phyloP scores from a whole-genome alignment of 352 stramenopile genomes.

The Globisporangium irregulare region DNA sequence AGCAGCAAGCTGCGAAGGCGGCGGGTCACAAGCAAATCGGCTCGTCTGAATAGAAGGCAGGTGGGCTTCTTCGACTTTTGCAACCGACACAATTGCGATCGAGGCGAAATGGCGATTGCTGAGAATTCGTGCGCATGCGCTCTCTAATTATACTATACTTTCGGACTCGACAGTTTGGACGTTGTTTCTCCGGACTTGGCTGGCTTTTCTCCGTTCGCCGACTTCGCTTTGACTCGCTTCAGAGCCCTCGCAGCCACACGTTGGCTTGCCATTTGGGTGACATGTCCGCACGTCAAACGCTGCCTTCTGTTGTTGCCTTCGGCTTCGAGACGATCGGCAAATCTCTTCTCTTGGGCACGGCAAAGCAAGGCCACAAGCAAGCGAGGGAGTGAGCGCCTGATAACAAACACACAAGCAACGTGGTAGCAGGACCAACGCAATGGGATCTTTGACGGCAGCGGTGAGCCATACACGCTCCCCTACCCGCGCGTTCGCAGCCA shows the following conservation, averaged over 20 bases:
- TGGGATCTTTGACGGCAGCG: neutral
- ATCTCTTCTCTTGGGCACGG: neutral
- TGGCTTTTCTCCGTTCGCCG: slow-evolving; percentile 1
- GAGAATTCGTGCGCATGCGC: neutral
- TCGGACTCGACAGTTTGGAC: no score
- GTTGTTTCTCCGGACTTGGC: neutral
- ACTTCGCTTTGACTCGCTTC: neutral
- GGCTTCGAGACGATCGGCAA: neutral
- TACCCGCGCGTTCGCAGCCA: slow-evolving; percentile 5
- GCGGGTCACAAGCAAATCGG: neutral
- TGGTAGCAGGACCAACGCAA: neutral
- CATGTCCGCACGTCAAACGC: no score
- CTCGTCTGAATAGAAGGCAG: neutral
- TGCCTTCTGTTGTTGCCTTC: neutral
- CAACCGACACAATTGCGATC: neutral
- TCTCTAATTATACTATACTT: neutral
- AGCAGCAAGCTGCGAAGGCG: no score
- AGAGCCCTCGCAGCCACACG: neutral
- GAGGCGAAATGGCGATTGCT: neutral
- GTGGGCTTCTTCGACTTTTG: neutral
- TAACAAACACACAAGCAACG: neutral
- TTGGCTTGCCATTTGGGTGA: neutral
- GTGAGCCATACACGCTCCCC: slow-evolving; percentile 9
- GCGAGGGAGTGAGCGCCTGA: neutral
- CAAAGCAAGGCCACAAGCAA: neutral